phyloP scores from a whole-genome alignment of 75 land plant species.

The Sequoia sempervirens region DNA sequence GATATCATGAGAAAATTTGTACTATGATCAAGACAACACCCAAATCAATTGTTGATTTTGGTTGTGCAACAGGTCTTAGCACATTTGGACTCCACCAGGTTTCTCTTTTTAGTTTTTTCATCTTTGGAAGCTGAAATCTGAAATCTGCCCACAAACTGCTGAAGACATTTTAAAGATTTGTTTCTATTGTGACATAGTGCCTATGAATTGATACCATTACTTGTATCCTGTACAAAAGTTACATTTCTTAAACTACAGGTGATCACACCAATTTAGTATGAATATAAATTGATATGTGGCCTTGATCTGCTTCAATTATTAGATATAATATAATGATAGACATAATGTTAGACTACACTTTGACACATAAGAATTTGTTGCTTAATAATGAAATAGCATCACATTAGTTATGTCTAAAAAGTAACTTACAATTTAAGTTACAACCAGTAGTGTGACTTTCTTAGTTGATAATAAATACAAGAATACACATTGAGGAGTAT shows the following conservation, averaged over 20 bases:
- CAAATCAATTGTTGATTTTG: constrained; percentile 28
- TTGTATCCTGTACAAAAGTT: background rate
- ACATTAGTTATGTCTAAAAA: too few relatives aligned
- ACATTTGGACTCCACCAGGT: constrained; percentile 51
- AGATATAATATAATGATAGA: too few relatives aligned
- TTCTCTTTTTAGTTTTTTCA: background rate
- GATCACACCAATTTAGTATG: background rate
- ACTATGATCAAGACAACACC: constrained; percentile 28
- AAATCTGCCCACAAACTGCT: background rate
- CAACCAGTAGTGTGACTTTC: too few relatives aligned
- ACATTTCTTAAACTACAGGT: background rate
- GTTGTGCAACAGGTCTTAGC: constrained; percentile 47
- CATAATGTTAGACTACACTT: too few relatives aligned
- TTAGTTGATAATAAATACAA: too few relatives aligned
- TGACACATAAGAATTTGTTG: too few relatives aligned
- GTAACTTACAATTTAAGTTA: too few relatives aligned
- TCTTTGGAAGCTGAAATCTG: background rate
- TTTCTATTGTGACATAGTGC: background rate
- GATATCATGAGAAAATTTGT: constrained; percentile 31
- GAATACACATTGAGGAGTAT: too few relatives aligned
- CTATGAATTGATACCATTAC: background rate
- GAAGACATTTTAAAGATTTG: background rate
- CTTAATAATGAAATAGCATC: too few relatives aligned
- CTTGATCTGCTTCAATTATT: background rate
- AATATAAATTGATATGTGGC: background rate